Base-by-base conservation (phyloP, 768 basidiomycete genomes). In the Tulasnella sp. region DNA sequence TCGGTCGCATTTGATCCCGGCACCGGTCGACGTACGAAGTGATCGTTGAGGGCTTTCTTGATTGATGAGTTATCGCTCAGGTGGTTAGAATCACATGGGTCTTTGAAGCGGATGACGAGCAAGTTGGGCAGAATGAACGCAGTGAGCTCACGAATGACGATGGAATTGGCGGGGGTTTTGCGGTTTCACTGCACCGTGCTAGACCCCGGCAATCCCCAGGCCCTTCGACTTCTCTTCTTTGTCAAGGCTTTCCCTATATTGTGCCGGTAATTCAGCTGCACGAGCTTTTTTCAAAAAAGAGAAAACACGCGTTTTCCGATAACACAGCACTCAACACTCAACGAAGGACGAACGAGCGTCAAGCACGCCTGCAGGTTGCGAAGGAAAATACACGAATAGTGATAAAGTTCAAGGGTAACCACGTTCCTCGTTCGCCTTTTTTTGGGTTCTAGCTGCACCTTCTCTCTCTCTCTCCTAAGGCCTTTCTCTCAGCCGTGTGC, bases 381-480 rank as follows among this genome's bases (percentile, higher is more conserved):
- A 31, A n/a, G 25, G 15, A 34, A 34, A 64, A 31, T 64, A 64
- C 31, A 34, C 58, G 58, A 64, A 64, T 64, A 64, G 58, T 64
- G 58, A 64, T 64, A 64, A 64, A 64, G 58, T 64, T 64, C 58
- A 64, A 64, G 58, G 58, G 58, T 64, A 64, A 12, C 58, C 58
- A 64, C 58, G 58, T 64, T 64, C 58, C 58, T 64, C 31, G 29
- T 14, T 29, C 25, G 49, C n/a, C 7, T 45, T 22, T 29, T 64
- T 64, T 64, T 25, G 22, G 58, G 58, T 64, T 64, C 58, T 8
- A 64, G 58, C n/a, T 64, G 58, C 58, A 64, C 58, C 58, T 64
- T 64, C 58, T 64, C 49, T 9, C 58, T 29, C 31, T 64, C 58
- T 64, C 49, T 9, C 52, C 58, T 64, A 64, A 64, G 58, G 58